Percentiles rank a stretch among this genome's conserved stretches.
Conservation (phyloP, 2,329 filamentous ascomycete species). For the Fusarium austroafricanum region DNA sequence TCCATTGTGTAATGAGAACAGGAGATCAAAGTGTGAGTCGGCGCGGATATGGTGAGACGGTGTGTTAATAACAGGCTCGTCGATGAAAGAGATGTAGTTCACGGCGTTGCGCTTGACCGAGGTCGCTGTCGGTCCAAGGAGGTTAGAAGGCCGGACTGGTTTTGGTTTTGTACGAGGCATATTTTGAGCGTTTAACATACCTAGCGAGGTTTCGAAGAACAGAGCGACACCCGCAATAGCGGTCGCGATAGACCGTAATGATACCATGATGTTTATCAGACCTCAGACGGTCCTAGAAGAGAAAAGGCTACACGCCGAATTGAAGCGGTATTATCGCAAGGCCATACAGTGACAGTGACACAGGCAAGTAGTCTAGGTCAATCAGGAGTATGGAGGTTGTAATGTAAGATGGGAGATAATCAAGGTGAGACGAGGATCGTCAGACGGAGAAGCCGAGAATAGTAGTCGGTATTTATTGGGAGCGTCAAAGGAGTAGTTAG, state of each 20-base stretch:
- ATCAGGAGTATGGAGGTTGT: slow-evolving; percentile 5
- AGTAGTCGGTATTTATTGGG: slow-evolving; percentile 8
- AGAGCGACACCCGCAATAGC: slow-evolving; percentile 49
- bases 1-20: slow-evolving; percentile 77
- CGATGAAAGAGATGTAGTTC: slow-evolving; percentile 76
- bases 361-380: neutral
- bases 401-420: slow-evolving; percentile 19
- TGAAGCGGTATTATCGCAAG: slow-evolving; percentile 29
- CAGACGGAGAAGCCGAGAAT: slow-evolving; percentile 23
- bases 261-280: slow-evolving; percentile 49
- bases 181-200: slow-evolving; percentile 39
- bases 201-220: slow-evolving; percentile 48
- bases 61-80: slow-evolving; percentile 81
- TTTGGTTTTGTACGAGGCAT: neutral
- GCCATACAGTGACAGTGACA: slow-evolving; percentile 35
- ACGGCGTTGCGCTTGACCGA: slow-evolving; percentile 83
- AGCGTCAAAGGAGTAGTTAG: neutral
- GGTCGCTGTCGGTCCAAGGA: slow-evolving; percentile 62
- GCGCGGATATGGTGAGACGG: slow-evolving; percentile 83
- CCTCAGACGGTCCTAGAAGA: slow-evolving; percentile 32
- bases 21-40: slow-evolving; percentile 84
- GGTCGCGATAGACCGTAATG: slow-evolving; percentile 48
- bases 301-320: slow-evolving; percentile 31
- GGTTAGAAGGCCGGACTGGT: slow-evolving; percentile 35
- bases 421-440: slow-evolving; percentile 31